Conservation (phyloP, 495 filamentous ascomycete species). For the Clohesyomyces aquaticus region DNA sequence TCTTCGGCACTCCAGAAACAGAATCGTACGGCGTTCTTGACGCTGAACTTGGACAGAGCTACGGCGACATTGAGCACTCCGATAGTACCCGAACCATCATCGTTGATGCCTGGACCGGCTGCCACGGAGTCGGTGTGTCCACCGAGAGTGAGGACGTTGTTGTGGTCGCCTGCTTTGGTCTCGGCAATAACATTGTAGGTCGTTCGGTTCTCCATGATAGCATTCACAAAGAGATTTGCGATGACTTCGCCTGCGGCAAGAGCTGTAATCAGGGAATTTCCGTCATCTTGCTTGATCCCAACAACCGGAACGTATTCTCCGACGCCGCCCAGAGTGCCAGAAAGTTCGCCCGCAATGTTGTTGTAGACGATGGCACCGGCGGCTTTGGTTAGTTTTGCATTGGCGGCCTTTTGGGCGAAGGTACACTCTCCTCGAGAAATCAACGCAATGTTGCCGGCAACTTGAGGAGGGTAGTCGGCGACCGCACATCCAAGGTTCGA, state of each 20-base stretch:
- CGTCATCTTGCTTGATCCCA: conserved; percentile 59
- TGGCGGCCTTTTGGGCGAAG: conserved; percentile 63
- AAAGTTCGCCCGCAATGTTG: conserved; percentile 58
- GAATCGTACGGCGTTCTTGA: conserved; percentile 71
- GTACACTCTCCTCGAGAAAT: conserved; percentile 64
- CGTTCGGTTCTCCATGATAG: conserved; percentile 43
- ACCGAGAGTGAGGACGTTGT: conserved; percentile 66
- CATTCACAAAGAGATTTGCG: conserved; percentile 46
- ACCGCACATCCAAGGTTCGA: conserved; percentile 61
- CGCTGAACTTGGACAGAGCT: conserved; percentile 58
- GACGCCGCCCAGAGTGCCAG: conserved; percentile 61
- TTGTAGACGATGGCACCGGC: conserved; percentile 67
- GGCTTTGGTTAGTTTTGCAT: conserved; percentile 64
- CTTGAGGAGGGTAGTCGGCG: conserved; percentile 58
- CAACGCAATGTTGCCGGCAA: conserved; percentile 63
- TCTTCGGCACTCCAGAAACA: conserved; percentile 72
- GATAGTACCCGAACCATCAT: conserved; percentile 69
- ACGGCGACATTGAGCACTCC: conserved; percentile 67
- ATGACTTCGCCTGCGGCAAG: conserved; percentile 45
- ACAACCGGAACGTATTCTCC: conserved; percentile 57
- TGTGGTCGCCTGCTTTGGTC: conserved; percentile 66
- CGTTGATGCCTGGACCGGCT: conserved; percentile 67
- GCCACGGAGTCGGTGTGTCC: conserved; percentile 72
- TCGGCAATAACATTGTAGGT: conserved; percentile 68
- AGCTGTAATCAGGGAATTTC: conserved; percentile 52